Evolutionary conservation across 176 grass and related monocot genomes (phyloP).

Genomic region (Aegilops sharonensis): DNA sequence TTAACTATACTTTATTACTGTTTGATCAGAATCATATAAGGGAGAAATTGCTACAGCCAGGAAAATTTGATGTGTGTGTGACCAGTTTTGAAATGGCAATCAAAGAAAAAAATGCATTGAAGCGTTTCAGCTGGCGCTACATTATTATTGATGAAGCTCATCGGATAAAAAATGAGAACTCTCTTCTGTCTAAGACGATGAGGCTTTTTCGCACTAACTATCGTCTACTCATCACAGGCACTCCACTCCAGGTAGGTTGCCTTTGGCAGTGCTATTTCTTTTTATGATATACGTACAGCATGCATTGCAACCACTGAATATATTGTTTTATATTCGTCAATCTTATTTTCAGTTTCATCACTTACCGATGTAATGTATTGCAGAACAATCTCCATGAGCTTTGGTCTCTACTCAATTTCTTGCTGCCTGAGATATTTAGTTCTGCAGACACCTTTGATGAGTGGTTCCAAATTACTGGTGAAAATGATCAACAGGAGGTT

Average conservation of each 20-base stretch:
- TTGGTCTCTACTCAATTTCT: constrained; percentile 98
- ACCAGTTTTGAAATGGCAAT: constrained; percentile 90
- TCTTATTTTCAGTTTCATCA: constrained; percentile 18
- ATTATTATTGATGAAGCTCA: constrained; percentile 87
- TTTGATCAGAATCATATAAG: constrained; percentile 75
- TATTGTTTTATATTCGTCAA: not conserved
- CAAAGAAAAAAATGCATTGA: constrained; percentile 77
- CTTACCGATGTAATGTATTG: constrained; percentile 20
- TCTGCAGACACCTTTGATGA: constrained; percentile 97
- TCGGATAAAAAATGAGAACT: constrained; percentile 89
- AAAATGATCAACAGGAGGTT: constrained; percentile 98
- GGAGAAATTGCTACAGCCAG: constrained; percentile 79
- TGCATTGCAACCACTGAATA: not conserved
- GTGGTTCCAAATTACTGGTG: constrained; percentile 99
- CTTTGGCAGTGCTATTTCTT: not conserved
- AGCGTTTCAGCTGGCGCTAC: constrained; percentile 76
- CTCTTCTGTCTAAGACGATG: constrained; percentile 99
- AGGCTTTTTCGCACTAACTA: constrained; percentile 95
- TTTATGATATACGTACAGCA: not conserved
- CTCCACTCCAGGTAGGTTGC: constrained; percentile 83
- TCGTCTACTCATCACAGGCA: constrained; percentile 96
- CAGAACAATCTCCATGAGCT: constrained; percentile 99
- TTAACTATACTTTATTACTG: constrained; percentile 25
- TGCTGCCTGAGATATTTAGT: constrained; percentile 98
- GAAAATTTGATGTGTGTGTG: constrained; percentile 79